Conservation (phyloP, 805 yeast genomes). For the Kluyveromyces siamensis region DNA sequence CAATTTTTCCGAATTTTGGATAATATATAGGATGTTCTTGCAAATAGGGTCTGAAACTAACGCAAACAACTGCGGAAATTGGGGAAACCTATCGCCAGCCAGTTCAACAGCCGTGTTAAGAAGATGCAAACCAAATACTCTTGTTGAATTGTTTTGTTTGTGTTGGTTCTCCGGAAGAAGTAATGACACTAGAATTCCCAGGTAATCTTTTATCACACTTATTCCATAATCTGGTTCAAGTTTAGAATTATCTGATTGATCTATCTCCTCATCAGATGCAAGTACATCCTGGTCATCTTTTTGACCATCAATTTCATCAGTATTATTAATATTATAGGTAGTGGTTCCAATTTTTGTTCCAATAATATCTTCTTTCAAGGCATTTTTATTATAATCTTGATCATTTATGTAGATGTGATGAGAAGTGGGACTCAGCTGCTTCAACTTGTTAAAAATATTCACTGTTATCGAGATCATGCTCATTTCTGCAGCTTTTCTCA, state of each 20-base stretch:
- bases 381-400: slow-evolving; percentile 38
- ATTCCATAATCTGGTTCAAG: slow-evolving; percentile 50
- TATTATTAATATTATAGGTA: slow-evolving; percentile 26
- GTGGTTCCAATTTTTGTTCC: slow-evolving; percentile 28
- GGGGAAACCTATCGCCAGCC: slow-evolving; percentile 51
- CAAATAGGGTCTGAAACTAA: slow-evolving; percentile 75
- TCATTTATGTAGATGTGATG: slow-evolving; percentile 35
- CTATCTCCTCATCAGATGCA: neutral
- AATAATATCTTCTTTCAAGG: slow-evolving; percentile 44
- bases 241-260: neutral
- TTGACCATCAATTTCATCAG: slow-evolving; percentile 2
- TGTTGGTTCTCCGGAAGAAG: slow-evolving; percentile 74
- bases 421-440: slow-evolving; percentile 40
- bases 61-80: slow-evolving; percentile 56
- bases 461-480: slow-evolving; percentile 64
- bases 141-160: slow-evolving; percentile 79
- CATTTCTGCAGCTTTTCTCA: slow-evolving; percentile 83
- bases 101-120: slow-evolving; percentile 76
- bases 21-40: slow-evolving; percentile 72
- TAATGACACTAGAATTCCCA: slow-evolving; percentile 68
- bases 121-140: slow-evolving; percentile 72
- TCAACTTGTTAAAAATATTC: slow-evolving; percentile 54
- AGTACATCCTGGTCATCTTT: neutral
- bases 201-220: slow-evolving; percentile 64
- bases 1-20: slow-evolving; percentile 63